Evolutionary conservation across 768 basidiomycete species (phyloP).

Genomic region (Boletus speciosus): DNA sequence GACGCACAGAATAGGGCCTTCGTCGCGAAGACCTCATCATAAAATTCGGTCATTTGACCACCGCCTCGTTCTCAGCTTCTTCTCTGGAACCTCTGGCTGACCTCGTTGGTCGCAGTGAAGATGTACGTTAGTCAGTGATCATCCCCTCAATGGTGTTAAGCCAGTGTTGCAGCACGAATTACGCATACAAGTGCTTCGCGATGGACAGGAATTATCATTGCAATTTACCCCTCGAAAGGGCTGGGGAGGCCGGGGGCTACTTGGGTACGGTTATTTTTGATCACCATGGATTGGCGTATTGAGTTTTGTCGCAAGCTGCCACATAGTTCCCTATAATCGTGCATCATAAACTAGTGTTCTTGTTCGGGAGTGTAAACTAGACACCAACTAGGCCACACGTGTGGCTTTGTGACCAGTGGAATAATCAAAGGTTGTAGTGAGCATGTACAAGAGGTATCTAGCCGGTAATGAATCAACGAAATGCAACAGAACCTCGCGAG

Average conservation of each 20-base stretch:
- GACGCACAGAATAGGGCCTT: constrained; percentile 49
- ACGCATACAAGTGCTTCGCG: constrained; percentile 54
- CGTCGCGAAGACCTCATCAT: constrained; percentile 66
- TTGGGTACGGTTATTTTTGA: constrained; percentile 56
- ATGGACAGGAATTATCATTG: constrained; percentile 43
- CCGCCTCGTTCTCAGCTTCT: constrained; percentile 47
- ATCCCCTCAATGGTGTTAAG: not conserved
- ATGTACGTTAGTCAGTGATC: constrained; percentile 45
- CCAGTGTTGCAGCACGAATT: constrained; percentile 49
- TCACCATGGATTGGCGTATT: constrained; percentile 1
- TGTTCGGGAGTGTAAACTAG: not conserved
- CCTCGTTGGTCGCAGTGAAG: constrained; percentile 74
- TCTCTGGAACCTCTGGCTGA: constrained; percentile 67
- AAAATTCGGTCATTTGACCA: constrained; percentile 65
- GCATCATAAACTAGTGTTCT: not conserved
- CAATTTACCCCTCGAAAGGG: constrained; percentile 65
- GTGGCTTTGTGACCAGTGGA: not conserved
- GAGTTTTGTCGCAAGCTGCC: constrained; percentile 42
- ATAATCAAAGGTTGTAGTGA: not conserved
- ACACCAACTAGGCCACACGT: not conserved
- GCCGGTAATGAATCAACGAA: not conserved
- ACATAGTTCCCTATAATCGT: constrained; percentile 51
- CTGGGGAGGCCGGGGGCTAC: constrained; percentile 85
- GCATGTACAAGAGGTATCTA: not conserved
- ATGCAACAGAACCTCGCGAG: too few relatives aligned